These are phyloP conservation scores for Ganoderma multipileum DNA, from an alignment of 1,284 basidiomycete species.

Conservation along the genomic window DNA sequence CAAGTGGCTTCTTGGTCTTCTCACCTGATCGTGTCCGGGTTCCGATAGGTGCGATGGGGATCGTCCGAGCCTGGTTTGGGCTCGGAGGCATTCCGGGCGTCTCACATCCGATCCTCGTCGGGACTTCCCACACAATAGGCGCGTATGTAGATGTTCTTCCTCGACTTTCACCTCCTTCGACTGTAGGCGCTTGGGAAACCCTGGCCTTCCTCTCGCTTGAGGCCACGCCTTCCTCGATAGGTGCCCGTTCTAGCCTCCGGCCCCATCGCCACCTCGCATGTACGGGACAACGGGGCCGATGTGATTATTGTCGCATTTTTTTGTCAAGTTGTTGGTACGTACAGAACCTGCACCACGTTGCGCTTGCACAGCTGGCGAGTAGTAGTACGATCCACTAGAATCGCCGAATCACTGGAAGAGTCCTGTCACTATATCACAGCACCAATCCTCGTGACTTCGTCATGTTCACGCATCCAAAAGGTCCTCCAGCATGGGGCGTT, in stretches of 20 bases:
- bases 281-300: background rate
- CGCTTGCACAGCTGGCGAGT: background rate
- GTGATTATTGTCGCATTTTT: background rate
- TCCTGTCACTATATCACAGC: background rate
- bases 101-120: constrained; percentile 17
- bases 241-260: background rate
- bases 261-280: background rate
- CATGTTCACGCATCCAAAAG: background rate
- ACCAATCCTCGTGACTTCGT: background rate
- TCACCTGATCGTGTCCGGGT: background rate
- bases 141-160: constrained; percentile 5
- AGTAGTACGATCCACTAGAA: background rate
- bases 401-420: background rate
- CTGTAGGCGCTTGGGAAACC: constrained; percentile 19
- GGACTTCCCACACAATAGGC: constrained; percentile 11
- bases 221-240: background rate
- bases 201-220: background rate
- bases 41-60: background rate
- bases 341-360: background rate
- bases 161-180: constrained; percentile 4
- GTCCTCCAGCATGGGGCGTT: background rate
- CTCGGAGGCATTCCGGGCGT: constrained; percentile 1
- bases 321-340: background rate
- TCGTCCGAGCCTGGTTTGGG: background rate
- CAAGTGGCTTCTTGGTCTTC: background rate